Evolutionary conservation across 257 asterid species (phyloP).

Genomic region (Leonotis leonurus): DNA sequence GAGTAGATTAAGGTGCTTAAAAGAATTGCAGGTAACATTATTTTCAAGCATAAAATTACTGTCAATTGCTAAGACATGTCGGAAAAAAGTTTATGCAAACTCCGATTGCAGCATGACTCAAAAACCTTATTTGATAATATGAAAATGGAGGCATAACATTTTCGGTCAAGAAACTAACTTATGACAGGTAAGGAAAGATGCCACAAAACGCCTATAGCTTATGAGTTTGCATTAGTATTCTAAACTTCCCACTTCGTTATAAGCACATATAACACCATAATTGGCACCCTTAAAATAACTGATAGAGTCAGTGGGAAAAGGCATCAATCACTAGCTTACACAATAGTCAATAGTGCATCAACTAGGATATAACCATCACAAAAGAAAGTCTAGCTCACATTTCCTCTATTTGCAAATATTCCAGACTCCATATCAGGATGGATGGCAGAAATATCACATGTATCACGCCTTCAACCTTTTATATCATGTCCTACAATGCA

Average conservation of each 20-base stretch:
- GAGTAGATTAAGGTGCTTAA: background rate
- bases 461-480: constrained; percentile 3
- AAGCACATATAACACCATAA: background rate
- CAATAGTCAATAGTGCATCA: background rate
- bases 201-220: background rate
- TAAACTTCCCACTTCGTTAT: constrained; percentile 6
- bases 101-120: background rate
- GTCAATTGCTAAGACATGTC: background rate
- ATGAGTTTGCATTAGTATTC: background rate
- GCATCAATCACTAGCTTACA: background rate
- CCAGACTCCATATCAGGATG: background rate
- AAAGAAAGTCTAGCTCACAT: constrained; percentile 4
- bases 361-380: constrained; percentile 8
- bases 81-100: constrained; percentile 7
- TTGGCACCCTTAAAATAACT: constrained; percentile 2
- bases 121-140: background rate
- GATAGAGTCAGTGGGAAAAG: background rate
- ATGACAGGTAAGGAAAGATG: background rate
- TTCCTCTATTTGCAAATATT: background rate
- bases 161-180: background rate
- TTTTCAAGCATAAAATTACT: background rate
- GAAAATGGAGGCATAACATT: background rate
- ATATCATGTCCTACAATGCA: background rate
- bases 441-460: constrained; percentile 1
- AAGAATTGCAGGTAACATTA: background rate